phyloP scores from a whole-genome alignment of 805 yeast species.

The Candida taoyuanica region DNA sequence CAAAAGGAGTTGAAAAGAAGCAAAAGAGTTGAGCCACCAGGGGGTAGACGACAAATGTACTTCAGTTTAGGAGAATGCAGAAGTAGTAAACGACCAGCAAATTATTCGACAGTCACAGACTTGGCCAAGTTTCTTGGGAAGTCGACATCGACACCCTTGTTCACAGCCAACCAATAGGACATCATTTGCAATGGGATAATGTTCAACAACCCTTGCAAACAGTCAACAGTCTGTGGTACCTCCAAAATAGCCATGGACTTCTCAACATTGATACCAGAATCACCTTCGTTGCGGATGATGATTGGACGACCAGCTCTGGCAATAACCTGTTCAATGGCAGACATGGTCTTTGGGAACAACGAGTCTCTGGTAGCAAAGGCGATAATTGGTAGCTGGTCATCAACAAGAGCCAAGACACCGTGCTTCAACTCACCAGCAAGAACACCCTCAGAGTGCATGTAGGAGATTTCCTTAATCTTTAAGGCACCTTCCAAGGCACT shows the following conservation, averaged over 20 bases:
- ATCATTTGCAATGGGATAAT: slow-evolving; percentile 93
- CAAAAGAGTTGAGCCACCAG: no score
- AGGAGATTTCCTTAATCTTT: slow-evolving; percentile 95
- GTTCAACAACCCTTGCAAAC: slow-evolving; percentile 93
- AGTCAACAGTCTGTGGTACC: slow-evolving; percentile 94
- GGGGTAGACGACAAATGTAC: no score
- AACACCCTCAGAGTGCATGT: slow-evolving; percentile 99
- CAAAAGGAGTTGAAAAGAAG: no score
- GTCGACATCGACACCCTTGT: slow-evolving; percentile 94
- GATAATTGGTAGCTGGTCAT: slow-evolving; percentile 87
- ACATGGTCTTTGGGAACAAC: slow-evolving; percentile 90
- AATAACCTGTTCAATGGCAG: slow-evolving; percentile 92
- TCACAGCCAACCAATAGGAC: slow-evolving; percentile 95
- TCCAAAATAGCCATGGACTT: slow-evolving; percentile 68
- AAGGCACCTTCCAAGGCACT: slow-evolving; percentile 98
- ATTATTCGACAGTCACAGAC: slow-evolving; percentile 91
- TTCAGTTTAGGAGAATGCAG: slow-evolving; percentile 25
- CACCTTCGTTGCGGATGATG: slow-evolving; percentile 83
- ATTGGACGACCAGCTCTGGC: slow-evolving; percentile 98
- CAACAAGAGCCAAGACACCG: slow-evolving; percentile 96
- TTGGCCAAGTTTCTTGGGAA: slow-evolving; percentile 98
- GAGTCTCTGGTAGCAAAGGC: slow-evolving; percentile 97
- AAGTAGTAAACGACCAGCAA: not conserved
- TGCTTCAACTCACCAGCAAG: slow-evolving; percentile 98
- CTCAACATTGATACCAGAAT: slow-evolving; percentile 50